phyloP scores from a whole-genome alignment of 331 rosid genomes.

The Malus hybrid region DNA sequence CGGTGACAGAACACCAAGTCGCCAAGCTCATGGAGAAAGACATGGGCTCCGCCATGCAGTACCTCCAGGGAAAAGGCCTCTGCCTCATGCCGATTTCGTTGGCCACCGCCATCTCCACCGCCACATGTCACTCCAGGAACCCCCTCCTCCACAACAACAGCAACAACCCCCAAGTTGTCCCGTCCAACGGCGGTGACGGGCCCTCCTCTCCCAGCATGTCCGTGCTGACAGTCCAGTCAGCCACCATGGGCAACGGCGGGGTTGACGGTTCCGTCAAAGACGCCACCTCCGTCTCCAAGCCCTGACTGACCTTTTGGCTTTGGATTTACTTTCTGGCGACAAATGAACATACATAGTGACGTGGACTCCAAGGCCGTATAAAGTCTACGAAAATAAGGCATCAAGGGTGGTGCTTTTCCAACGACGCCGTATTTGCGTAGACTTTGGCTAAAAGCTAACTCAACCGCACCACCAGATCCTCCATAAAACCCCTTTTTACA shows the following conservation, averaged over 20 bases:
- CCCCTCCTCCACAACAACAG: conserved; percentile 25
- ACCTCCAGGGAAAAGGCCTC: conserved; percentile 91
- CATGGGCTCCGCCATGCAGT: conserved; percentile 99
- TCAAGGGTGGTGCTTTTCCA: background rate
- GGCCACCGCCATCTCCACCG: conserved; percentile 83
- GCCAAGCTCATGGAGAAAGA: conserved; percentile 91
- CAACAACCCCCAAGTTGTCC: background rate
- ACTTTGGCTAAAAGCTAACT: conserved; percentile 38
- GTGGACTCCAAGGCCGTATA: conserved; percentile 12
- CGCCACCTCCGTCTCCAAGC: conserved; percentile 51
- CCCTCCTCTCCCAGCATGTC: conserved; percentile 83
- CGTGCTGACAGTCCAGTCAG: conserved; percentile 72
- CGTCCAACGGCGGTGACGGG: conserved; percentile 45
- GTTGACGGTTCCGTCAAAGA: conserved; percentile 51
- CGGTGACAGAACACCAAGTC: conserved; percentile 82
- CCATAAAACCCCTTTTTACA: background rate
- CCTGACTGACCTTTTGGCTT: conserved; percentile 32
- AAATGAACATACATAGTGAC: background rate
- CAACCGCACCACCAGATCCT: background rate
- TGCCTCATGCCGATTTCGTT: conserved; percentile 98
- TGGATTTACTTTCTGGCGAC: background rate
- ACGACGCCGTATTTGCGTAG: conserved; percentile 68
- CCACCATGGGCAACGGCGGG: conserved; percentile 34
- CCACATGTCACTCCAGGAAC: conserved; percentile 70
- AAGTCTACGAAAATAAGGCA: conserved; percentile 50